These are phyloP conservation scores for Pythium monospermum DNA, from an alignment of 352 stramenopile genomes.

Conservation along the genomic window DNA sequence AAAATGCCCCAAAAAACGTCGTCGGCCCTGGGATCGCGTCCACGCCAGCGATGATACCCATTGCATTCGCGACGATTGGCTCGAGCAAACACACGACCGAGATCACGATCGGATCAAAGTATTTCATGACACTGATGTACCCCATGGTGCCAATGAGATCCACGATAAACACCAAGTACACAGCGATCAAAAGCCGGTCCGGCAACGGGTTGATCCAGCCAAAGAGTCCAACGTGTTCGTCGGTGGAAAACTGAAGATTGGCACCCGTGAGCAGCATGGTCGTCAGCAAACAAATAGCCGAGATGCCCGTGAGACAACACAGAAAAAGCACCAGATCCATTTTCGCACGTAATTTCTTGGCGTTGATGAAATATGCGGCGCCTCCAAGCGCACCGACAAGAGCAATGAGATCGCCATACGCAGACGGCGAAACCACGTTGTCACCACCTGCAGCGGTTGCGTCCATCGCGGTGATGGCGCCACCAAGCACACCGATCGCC, in stretches of 20 bases:
- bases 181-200: conserved; percentile 58
- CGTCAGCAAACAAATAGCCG: conserved; percentile 44
- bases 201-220: conserved; percentile 66
- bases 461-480: conserved; percentile 68
- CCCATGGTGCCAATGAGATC: conserved; percentile 86
- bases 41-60: conserved; percentile 71
- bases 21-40: conserved; percentile 61
- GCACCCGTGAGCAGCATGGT: conserved; percentile 57
- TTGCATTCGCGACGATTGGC: conserved; percentile 74
- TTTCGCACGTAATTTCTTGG: conserved; percentile 66
- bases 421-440: conserved; percentile 41
- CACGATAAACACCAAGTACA: conserved; percentile 85
- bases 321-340: conserved; percentile 77
- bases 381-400: conserved; percentile 61
- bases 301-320: conserved; percentile 47
- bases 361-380: conserved; percentile 70
- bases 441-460: conserved; percentile 24
- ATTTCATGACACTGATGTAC: conserved; percentile 91
- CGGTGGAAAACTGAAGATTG: conserved; percentile 52
- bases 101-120: conserved; percentile 90
- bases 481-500: conserved; percentile 63
- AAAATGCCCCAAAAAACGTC: conserved; percentile 64
- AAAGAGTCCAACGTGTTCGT: conserved; percentile 69
- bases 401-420: conserved; percentile 62
- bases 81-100: conserved; percentile 86